These are phyloP conservation scores for Chloris gayana DNA, from an alignment of 176 grass and related monocot genomes.

Conservation along the genomic window DNA sequence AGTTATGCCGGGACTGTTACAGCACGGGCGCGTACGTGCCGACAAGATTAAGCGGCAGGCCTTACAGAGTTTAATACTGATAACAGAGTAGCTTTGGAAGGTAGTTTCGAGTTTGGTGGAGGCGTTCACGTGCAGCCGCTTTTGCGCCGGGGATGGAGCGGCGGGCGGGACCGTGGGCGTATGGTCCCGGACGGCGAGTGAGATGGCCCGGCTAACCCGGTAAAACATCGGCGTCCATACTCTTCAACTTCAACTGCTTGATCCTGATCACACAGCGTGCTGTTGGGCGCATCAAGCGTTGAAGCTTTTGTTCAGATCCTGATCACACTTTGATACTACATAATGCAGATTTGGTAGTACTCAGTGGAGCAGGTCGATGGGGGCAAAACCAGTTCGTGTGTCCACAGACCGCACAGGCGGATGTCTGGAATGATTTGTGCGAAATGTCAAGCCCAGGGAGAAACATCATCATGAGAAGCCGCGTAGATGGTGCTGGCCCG, in stretches of 20 bases:
- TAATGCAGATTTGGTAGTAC: neutral
- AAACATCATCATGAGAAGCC: neutral
- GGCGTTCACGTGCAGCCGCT: constrained; percentile 38
- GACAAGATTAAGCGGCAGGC: constrained; percentile 30
- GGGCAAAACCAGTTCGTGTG: neutral
- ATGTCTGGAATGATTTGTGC: neutral
- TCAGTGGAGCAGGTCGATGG: neutral
- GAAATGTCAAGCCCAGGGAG: neutral
- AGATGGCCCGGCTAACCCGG: constrained; percentile 31
- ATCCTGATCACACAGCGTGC: constrained; percentile 10
- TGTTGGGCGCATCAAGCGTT: neutral
- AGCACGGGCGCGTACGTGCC: neutral
- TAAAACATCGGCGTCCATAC: neutral
- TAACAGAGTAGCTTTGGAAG: constrained; percentile 9
- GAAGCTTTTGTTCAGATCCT: too few relatives aligned
- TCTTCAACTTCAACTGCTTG: neutral
- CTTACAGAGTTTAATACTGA: neutral
- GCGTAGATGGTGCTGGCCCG: neutral
- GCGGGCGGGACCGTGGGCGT: neutral
- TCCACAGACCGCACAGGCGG: neutral
- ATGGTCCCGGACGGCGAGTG: neutral
- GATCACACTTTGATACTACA: neutral
- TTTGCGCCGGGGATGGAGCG: constrained; percentile 3
- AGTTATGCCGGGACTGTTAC: neutral
- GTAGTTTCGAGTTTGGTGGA: constrained; percentile 2